Evolutionary conservation across 2,329 filamentous ascomycete species (phyloP).

Genomic region (Hyphodiscus sp.): DNA sequence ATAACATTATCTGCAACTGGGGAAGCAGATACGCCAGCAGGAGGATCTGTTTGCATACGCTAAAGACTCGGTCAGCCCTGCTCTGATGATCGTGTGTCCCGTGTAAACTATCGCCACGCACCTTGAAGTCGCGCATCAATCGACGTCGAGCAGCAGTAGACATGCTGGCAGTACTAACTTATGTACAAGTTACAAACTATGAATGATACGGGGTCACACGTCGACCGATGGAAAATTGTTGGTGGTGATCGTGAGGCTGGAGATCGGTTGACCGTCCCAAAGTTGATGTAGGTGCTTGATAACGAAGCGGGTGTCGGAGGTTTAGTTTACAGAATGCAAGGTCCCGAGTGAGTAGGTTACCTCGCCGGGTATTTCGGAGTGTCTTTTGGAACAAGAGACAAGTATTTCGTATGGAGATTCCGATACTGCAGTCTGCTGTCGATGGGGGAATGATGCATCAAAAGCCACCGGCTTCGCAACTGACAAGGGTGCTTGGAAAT

Average conservation of each 20-base stretch:
- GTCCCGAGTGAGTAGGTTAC: neutral
- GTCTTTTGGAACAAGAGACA: neutral
- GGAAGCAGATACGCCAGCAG: constrained; percentile 91
- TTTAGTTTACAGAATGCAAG: neutral
- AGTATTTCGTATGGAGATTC: too few relatives aligned
- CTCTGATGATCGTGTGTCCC: constrained; percentile 13
- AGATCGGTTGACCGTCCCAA: neutral
- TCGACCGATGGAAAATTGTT: neutral
- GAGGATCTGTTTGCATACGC: constrained; percentile 99
- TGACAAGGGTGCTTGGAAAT: neutral
- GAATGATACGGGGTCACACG: neutral
- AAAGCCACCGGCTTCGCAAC: neutral
- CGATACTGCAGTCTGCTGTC: too few relatives aligned
- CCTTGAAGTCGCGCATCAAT: constrained; percentile 99
- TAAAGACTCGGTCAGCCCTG: constrained; percentile 33
- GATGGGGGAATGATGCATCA: neutral
- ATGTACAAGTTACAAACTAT: neutral
- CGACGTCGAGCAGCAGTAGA: constrained; percentile 92
- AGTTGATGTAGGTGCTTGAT: constrained; percentile 13
- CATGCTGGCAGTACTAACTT: constrained; percentile 44
- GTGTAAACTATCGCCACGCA: constrained; percentile 37
- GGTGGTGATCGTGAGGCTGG: neutral
- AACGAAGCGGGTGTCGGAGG: neutral
- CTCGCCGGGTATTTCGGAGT: neutral
- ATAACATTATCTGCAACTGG: constrained; percentile 95